Base-by-base conservation (phyloP, 2,329 filamentous ascomycete genomes). In the Zasmidium angulare region DNA sequence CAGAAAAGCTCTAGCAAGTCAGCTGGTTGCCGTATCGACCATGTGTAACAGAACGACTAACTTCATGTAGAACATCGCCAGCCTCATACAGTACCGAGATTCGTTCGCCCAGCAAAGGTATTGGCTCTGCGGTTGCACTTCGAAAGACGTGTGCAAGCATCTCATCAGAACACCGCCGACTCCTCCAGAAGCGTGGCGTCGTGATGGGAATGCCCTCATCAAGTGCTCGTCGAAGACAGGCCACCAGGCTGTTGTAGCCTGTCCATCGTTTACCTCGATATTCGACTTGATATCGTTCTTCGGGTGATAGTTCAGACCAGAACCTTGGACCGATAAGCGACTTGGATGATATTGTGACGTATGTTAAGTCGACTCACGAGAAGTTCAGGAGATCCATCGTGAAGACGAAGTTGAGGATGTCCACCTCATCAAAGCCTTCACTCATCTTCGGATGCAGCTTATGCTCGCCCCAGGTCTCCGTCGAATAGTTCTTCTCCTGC, bases 371-470 rank as follows among this genome's bases (percentile, higher is more conserved):
- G n/a, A 55, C 66, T 46, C 51, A 70, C 59, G 69, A 96, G 72
- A 98, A 99, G 73, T 99, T 99, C 53, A 99, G 79, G 24, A 99
- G 76, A 73, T 99, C 95, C 91, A 99, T 96, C 20, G 90, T 91
- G 74, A 99, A 98, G 69, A 99, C 93, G 73, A 99, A 98, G 63
- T 90, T 88, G 21, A 96, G 86, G 19, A 71, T 66, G 19, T 70
- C 71, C 2, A 70, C 54, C 23, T 72, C 71, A 4, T 62, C 61
- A 24, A 72, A 70, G 11, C 68, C 70, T 49, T 72, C 66, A 14
- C 62, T 63, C 21, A 62, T 46, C 73, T 93, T 89, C 1, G 95
- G 95, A 70, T 99, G 95, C 43, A 99, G 80, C 72, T 95, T 90
- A 74, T 98, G 92, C 69, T 89, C 84, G 14, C 90, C 86, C 95